Evolutionary conservation across 129 eudicot genomes (phyloP), one percentile per base, ranked within the genome.

Genomic region (Deinandra increscens): DNA sequence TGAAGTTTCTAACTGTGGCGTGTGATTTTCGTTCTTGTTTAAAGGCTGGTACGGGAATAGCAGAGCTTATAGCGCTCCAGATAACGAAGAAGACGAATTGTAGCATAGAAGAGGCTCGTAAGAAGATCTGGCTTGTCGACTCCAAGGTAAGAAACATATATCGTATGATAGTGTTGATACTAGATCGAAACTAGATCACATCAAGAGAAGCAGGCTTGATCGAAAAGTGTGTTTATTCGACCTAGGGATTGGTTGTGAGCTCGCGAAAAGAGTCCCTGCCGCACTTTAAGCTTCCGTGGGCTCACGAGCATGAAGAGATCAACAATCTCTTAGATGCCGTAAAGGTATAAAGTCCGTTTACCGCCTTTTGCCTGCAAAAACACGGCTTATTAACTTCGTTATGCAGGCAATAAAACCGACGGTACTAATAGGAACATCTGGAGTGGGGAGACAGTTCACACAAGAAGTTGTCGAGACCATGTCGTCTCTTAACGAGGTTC

Each of bases 11-110:
- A 26, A 26, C 31, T 3, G 31, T 26, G 1, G 31, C 29, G 46
- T 61, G 46, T 41, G 1, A 3, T 63, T 17, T 60, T 63, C n/a
- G 3, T 71, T 66, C 64, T 43, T 56, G 66, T 58, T 29, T 46
- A 59, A 77, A 94, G 99, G 99, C 99, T 77, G 99, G 99, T 69
- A 94, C 99, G 2, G 99, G 97, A 58, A 94, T 94, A 60, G 99
- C 99, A 5, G 96, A 94, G 78, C 96, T 94, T 71, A 94, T 94
- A 15, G 97, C 97, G 19, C 97, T 94, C 45, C 90, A 94, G 70
- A 89, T 89, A 68, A 83, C 95, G 5, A 94, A 84, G 73, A 74
- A 65, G 95, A 85, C 97, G 6, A 69, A 39, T 19, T 36, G 19
- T 42, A 79, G 82, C 8, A 22, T 94, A 33, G 97, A 89, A 77